Base-by-base conservation (phyloP, 169 alveolate species). In the Eimeria zaria region DNA sequence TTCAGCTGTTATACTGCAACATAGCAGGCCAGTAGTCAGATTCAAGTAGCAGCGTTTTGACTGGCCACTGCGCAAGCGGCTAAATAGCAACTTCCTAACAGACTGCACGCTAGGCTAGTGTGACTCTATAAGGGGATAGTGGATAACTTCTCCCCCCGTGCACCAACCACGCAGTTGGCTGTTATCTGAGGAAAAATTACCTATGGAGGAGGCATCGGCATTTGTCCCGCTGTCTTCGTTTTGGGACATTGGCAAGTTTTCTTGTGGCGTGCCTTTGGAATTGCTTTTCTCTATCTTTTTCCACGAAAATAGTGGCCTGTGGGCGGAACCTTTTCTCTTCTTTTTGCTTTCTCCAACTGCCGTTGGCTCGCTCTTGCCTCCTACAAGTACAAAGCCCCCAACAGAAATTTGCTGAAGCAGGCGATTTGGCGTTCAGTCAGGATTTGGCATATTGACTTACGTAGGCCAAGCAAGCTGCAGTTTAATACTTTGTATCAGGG, bases 201-300 rank as follows among this genome's bases (percentile, higher is more conserved):
- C 89, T 22, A 36, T 46, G n/a, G 60, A 3, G 41, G 89, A 27
- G 14, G 14, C 4, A 4, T 80, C 46, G 14, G 41, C 24, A 46
- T 44, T 6, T 6, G 62, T 48, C 2, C 27, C 89, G 46, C 46
- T 12, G 48, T 80, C 89, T 24, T 30, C 89, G 24, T 11, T 14
- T 48, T 9, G 41, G 24, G 39, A 11, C 24, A 39, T 24, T 41
- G 39, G 27, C 30, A 76, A 67, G 44, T 30, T 67, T 33, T 30
- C 87, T 27, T 44, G 87, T 14, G 87, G 41, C 14, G 87, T 24
- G 58, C 39, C 20, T 76, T 76, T 44, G 87, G 87, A 16, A 36
- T 0, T 20, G 60, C 62, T n/a, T 24, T 41, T 46, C 30, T 62
- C 62, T 24, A 12, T 58, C 41, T 9, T 76, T 14, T 27, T 44